phyloP scores from a whole-genome alignment of 768 basidiomycete species.

The Sarcodon sp. region DNA sequence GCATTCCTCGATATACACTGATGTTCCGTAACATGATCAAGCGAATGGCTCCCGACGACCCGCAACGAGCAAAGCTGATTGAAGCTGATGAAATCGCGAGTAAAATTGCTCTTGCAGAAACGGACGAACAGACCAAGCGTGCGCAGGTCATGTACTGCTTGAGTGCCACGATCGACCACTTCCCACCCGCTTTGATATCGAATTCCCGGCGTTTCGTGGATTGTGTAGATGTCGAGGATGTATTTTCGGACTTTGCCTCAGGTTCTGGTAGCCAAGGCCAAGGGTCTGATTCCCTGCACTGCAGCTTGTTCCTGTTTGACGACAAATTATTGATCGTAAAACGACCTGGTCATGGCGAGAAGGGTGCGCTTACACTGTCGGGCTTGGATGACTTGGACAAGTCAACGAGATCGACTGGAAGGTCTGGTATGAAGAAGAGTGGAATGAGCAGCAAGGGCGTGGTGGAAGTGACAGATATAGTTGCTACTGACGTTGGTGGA shows the following conservation, averaged over 20 bases:
- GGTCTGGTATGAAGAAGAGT: constrained; percentile 45
- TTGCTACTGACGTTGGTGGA: constrained; percentile 75
- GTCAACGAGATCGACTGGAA: constrained; percentile 42
- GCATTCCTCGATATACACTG: constrained; percentile 89
- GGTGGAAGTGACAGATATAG: constrained; percentile 74
- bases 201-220: constrained; percentile 82
- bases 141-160: constrained; percentile 84
- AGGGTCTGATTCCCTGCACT: constrained; percentile 44
- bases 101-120: constrained; percentile 83
- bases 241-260: constrained; percentile 25
- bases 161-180: constrained; percentile 75
- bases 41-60: constrained; percentile 68
- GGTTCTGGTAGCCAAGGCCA: constrained; percentile 1
- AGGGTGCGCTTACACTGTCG: constrained; percentile 52
- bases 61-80: constrained; percentile 62
- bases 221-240: constrained; percentile 88
- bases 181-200: constrained; percentile 85
- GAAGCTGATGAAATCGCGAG: constrained; percentile 85
- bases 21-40: constrained; percentile 90
- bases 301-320: constrained; percentile 86
- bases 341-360: constrained; percentile 67
- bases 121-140: constrained; percentile 84
- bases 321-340: constrained; percentile 91
- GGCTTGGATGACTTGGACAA: constrained; percentile 76
- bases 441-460: constrained; percentile 79